Conservation (phyloP, 2,329 filamentous ascomycete genomes). For the Fusarium nanum region DNA sequence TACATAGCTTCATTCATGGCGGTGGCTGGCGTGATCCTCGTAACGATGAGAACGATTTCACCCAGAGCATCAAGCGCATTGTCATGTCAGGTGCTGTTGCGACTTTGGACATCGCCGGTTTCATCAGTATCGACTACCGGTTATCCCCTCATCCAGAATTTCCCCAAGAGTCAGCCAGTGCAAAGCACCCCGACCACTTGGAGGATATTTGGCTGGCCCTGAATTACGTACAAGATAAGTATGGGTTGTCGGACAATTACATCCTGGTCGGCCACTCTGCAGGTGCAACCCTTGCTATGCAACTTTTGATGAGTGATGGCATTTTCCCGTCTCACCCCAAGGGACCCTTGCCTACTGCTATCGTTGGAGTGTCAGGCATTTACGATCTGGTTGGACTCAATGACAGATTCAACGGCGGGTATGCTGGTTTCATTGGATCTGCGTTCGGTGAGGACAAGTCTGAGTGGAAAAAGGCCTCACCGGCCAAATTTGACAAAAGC, state of each 20-base stretch:
- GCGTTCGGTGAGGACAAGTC: constrained; percentile 69
- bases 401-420: constrained; percentile 59
- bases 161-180: constrained; percentile 54
- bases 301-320: constrained; percentile 63
- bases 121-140: constrained; percentile 73
- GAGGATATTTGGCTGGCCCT: constrained; percentile 67
- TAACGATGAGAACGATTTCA: constrained; percentile 59
- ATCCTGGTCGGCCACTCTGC: constrained; percentile 72
- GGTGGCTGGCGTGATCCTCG: constrained; percentile 72
- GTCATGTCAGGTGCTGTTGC: constrained; percentile 46
- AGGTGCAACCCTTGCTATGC: constrained; percentile 72
- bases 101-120: constrained; percentile 62
- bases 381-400: constrained; percentile 71
- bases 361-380: constrained; percentile 74
- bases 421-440: constrained; percentile 66
- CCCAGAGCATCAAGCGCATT: constrained; percentile 58
- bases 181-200: constrained; percentile 69
- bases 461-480: constrained; percentile 67
- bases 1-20: constrained; percentile 67
- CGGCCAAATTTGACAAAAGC: constrained; percentile 57
- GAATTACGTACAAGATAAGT: constrained; percentile 58
- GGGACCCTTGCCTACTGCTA: constrained; percentile 59
- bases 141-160: constrained; percentile 64
- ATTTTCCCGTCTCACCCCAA: constrained; percentile 44
- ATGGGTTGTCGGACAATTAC: constrained; percentile 62